These are phyloP conservation scores for Orbilia blumenaviensis DNA, from an alignment of 2,329 filamentous ascomycete genomes.

Conservation along the genomic window DNA sequence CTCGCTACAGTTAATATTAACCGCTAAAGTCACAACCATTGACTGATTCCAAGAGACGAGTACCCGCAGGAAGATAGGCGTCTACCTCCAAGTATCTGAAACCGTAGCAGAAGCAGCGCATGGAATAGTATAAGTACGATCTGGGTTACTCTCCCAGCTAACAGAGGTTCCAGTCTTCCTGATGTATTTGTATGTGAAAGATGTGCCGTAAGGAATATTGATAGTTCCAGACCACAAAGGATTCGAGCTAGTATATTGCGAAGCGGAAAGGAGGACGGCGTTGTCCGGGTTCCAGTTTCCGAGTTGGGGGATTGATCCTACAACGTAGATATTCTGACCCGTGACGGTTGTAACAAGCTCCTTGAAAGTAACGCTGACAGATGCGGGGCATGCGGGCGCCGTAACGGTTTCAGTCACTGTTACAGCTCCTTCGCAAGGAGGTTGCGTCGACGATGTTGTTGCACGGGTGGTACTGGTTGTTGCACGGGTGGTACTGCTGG, in stretches of 20 bases:
- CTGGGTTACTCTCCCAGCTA: constrained; percentile 71
- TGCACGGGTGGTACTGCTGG: not conserved
- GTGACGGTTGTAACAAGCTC: constrained; percentile 68
- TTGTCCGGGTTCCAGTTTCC: constrained; percentile 70
- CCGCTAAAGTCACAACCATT: too few species aligned
- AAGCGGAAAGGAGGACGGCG: constrained; percentile 69
- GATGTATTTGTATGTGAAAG: constrained; percentile 75
- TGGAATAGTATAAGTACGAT: constrained; percentile 62
- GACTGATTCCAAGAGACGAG: too few species aligned
- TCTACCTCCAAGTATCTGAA: constrained; percentile 61
- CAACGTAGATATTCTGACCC: constrained; percentile 73
- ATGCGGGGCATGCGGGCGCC: constrained; percentile 55
- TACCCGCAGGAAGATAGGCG: too few species aligned
- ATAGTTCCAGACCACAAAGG: constrained; percentile 71
- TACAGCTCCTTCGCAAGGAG: not conserved
- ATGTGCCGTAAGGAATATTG: constrained; percentile 67
- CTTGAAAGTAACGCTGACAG: constrained; percentile 72
- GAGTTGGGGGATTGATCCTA: constrained; percentile 69
- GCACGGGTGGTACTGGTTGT: not conserved
- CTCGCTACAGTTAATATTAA: too few species aligned
- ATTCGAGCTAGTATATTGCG: constrained; percentile 68
- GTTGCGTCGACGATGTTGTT: not conserved
- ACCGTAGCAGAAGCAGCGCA: constrained; percentile 60
- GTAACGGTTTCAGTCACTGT: constrained; percentile 15
- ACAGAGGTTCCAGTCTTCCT: constrained; percentile 67